These are phyloP conservation scores for Stylonectria norvegica DNA, from an alignment of 2,329 filamentous ascomycete species.

Conservation along the genomic window DNA sequence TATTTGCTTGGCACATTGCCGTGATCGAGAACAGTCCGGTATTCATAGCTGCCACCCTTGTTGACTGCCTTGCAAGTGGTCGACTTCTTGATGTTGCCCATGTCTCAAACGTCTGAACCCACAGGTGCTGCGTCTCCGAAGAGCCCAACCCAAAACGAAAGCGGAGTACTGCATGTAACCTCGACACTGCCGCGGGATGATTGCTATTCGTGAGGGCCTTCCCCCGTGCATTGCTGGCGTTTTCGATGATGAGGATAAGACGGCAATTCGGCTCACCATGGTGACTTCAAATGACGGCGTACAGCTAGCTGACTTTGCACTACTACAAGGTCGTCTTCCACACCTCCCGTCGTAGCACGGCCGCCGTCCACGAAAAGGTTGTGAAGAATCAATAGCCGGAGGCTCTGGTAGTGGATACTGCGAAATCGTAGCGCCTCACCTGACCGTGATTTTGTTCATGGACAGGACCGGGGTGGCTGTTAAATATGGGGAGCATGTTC, in stretches of 20 bases:
- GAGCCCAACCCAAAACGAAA: slow-evolving; percentile 11
- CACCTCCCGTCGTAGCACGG: too few relatives aligned
- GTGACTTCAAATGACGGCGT: too few relatives aligned
- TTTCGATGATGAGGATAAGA: too few relatives aligned
- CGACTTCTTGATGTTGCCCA: slow-evolving; percentile 4
- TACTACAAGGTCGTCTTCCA: too few relatives aligned
- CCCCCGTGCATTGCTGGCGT: too few relatives aligned
- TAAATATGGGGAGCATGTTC: slow-evolving; percentile 11
- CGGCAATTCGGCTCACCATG: too few relatives aligned
- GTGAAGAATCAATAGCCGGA: too few relatives aligned
- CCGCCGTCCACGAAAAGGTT: too few relatives aligned
- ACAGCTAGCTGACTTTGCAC: too few relatives aligned
- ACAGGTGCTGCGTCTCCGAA: slow-evolving; percentile 21
- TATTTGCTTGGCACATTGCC: neutral
- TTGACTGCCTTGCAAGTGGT: neutral
- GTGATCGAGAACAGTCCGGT: neutral
- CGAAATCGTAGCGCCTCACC: slow-evolving; percentile 21
- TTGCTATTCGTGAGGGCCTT: too few relatives aligned
- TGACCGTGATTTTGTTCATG: slow-evolving; percentile 17
- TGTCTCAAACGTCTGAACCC: slow-evolving; percentile 9
- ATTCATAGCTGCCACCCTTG: too few relatives aligned
- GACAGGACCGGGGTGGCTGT: slow-evolving; percentile 8
- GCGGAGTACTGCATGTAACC: slow-evolving; percentile 10
- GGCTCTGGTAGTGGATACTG: slow-evolving; percentile 4
- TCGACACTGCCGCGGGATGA: slow-evolving; percentile 2